Evolutionary conservation across 345 rosid species (phyloP).

Genomic region (Eucalyptus urophylla): DNA sequence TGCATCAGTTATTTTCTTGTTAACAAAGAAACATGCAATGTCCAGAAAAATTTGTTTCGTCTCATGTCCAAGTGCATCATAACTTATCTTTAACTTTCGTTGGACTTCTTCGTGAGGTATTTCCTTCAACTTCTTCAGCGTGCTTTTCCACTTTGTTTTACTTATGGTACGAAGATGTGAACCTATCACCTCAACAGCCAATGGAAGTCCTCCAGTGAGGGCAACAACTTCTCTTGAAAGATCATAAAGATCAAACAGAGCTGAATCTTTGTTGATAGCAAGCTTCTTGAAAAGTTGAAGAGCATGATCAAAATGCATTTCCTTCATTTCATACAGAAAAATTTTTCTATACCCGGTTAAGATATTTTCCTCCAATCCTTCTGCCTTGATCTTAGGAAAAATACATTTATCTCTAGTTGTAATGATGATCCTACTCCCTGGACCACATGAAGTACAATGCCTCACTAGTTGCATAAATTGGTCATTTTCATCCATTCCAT

Average conservation of each 20-base stretch:
- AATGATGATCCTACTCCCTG: background rate
- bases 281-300: background rate
- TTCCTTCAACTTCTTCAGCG: background rate
- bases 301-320: background rate
- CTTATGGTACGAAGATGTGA: background rate
- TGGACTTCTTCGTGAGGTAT: background rate
- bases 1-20: too few species aligned
- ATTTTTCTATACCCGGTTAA: accelerated
- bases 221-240: background rate
- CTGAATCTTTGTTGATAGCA: background rate
- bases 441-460: background rate
- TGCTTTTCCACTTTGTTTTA: background rate
- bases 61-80: background rate
- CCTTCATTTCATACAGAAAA: background rate
- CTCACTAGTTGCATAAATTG: background rate
- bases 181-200: background rate
- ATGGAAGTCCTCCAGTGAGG: background rate
- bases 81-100: too few species aligned
- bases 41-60: background rate
- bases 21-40: background rate
- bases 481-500: background rate
- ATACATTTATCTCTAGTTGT: background rate
- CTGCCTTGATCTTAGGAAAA: background rate
- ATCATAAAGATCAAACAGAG: background rate
- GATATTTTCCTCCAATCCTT: background rate